These are phyloP conservation scores for Fusarium nodosum DNA, from an alignment of 2,329 filamentous ascomycete genomes.

Conservation along the genomic window DNA sequence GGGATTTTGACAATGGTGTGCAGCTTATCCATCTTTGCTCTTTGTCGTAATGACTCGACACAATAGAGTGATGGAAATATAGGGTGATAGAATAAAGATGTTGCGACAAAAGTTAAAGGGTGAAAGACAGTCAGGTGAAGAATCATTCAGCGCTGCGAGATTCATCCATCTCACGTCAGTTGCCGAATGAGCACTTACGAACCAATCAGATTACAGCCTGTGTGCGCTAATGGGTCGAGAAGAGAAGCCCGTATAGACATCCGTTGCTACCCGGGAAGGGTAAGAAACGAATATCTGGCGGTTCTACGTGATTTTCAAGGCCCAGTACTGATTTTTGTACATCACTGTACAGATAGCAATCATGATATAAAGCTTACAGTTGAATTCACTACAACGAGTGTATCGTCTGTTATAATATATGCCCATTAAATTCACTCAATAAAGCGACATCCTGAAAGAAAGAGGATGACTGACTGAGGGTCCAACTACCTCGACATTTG, in stretches of 20 bases:
- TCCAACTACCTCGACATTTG: no score
- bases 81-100: rapidly evolving
- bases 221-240: neutral
- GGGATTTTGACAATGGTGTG: constrained; percentile 45
- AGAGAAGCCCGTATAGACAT: neutral
- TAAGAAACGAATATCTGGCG: no score
- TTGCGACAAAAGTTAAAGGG: rapidly evolving
- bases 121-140: neutral
- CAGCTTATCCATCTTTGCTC: neutral
- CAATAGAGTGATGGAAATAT: rapidly evolving
- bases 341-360: no score
- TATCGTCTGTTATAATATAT: no score
- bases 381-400: no score
- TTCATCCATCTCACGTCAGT: constrained; percentile 9
- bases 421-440: no score
- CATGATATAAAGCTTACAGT: no score
- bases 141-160: neutral
- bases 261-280: neutral
- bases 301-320: no score
- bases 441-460: no score
- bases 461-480: no score
- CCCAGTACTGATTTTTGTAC: no score
- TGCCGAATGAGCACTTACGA: neutral
- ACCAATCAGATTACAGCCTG: neutral
- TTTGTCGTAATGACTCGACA: no score